Base-by-base conservation (phyloP, 495 filamentous ascomycete species). In the Pseudoneurospora amorphoporcata region DNA sequence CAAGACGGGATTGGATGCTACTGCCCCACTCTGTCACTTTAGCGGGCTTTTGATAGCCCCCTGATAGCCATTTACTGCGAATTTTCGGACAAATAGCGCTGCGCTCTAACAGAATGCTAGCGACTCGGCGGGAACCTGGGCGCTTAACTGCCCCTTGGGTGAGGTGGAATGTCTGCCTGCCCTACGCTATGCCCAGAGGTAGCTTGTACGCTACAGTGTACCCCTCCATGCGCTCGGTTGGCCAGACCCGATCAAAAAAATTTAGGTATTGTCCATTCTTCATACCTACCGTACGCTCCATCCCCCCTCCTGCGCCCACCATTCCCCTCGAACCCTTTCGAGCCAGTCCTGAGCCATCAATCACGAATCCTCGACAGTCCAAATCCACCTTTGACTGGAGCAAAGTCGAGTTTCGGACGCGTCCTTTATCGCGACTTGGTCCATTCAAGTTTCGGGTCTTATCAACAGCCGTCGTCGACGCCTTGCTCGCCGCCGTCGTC, bases 221-320 rank as follows among this genome's bases (percentile, higher is more conserved):
- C 53, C 53, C 23, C 73, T 75, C 74, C 75, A 75, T 70, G 68
- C 47, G 53, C 29, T 35, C 69, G 68, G 41, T 37, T 39, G 58
- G 61, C 73, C 65, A 71, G 69, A 53, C 75, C 73, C 75, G 75
- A 75, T 73, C 75, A 75, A 75, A 76, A 65, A 76, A 76, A 76
- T n/a, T n/a, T n/a, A n/a, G n/a, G n/a, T 76, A 75, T 75, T 70
- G 61, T 68, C 70, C 72, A 47, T 70, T 58, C 29, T 43, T 43
- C 70, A 71, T 72, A 23, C 23, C 23, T 23, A n/a, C n/a, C n/a
- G n/a, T n/a, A 70, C 58, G 42, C 65, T 19, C 53, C 65, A 72
- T 39, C 23, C 72, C 73, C 39, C 40, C 69, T 68, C 42, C 40
- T 68, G 37, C 45, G 42, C 65, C 71, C 58, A 70, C 71, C 61